phyloP scores from a whole-genome alignment of 129 eudicot species.

The Artemisia argyi region DNA sequence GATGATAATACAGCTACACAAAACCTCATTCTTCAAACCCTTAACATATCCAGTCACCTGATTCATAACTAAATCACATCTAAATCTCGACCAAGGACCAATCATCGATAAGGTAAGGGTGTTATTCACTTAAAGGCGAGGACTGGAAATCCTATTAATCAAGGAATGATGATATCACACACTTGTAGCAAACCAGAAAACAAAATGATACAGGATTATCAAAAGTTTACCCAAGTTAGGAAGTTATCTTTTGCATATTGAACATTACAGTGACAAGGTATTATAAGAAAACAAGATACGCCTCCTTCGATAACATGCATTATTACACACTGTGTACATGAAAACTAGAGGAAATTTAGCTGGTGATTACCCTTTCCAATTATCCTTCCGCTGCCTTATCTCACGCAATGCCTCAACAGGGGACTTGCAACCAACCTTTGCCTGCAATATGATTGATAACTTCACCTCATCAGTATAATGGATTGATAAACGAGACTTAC shows the following conservation, averaged over 20 bases:
- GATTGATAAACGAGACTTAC: too few relatives aligned
- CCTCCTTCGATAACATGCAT: constrained; percentile 7
- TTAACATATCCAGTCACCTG: neutral
- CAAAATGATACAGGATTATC: neutral
- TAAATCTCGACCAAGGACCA: constrained; percentile 11
- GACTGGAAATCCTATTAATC: constrained; percentile 24
- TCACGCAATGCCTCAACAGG: constrained; percentile 74
- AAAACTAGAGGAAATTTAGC: constrained; percentile 16
- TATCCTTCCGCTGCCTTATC: constrained; percentile 78
- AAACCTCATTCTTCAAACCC: constrained; percentile 16
- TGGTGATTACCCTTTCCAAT: constrained; percentile 66
- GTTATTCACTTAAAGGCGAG: constrained; percentile 30
- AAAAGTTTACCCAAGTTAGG: neutral
- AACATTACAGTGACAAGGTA: constrained; percentile 3
- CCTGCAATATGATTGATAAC: constrained; percentile 43
- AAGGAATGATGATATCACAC: constrained; percentile 1
- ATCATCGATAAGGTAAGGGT: neutral
- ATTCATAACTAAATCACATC: constrained; percentile 5
- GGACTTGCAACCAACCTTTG: constrained; percentile 67
- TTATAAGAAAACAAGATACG: constrained; percentile 1
- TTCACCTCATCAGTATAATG: neutral
- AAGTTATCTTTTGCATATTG: constrained; percentile 1
- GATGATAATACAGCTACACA: constrained; percentile 13
- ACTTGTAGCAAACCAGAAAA: constrained; percentile 9
- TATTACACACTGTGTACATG: constrained; percentile 26